Conservation (phyloP, 345 rosid genomes). For the Acer campestre region DNA sequence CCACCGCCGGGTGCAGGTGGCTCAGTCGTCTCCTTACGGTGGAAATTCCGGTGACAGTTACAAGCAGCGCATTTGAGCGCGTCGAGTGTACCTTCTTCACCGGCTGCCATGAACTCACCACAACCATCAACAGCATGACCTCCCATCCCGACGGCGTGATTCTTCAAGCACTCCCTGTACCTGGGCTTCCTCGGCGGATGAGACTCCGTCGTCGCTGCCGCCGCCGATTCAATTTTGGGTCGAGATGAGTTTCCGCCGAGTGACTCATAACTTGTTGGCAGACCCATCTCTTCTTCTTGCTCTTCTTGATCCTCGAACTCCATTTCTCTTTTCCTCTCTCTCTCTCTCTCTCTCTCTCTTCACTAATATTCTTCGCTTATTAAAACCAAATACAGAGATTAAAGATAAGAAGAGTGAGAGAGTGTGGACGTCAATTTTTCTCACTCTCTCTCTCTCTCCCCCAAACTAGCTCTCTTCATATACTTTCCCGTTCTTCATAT, state of each 20-base stretch:
- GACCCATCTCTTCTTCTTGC: slow-evolving; percentile 64
- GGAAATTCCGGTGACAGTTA: slow-evolving; percentile 84
- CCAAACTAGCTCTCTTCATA: slow-evolving; percentile 8
- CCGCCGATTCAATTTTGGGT: slow-evolving; percentile 25
- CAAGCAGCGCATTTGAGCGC: slow-evolving; percentile 89
- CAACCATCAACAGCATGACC: slow-evolving; percentile 88
- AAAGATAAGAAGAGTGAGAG: slow-evolving; percentile 35
- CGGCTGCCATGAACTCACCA: slow-evolving; percentile 80
- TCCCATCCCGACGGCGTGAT: slow-evolving; percentile 79
- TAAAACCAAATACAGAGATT: slow-evolving; percentile 12
- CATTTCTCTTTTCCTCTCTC: slow-evolving; percentile 22
- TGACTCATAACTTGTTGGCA: slow-evolving; percentile 48
- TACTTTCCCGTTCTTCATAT: slow-evolving; percentile 17
- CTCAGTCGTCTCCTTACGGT: slow-evolving; percentile 59
- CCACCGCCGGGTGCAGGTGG: not conserved
- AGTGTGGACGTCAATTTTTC: slow-evolving; percentile 45
- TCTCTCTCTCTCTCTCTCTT: too few species aligned
- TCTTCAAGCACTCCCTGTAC: slow-evolving; percentile 77
- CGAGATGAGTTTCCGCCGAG: slow-evolving; percentile 32
- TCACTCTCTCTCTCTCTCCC: slow-evolving; percentile 10
- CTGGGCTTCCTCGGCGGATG: slow-evolving; percentile 31
- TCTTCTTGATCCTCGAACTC: slow-evolving; percentile 63
- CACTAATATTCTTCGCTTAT: not conserved
- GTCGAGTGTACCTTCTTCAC: slow-evolving; percentile 67
- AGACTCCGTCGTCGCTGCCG: not conserved